Evolutionary conservation across 306 rosid genomes (phyloP), one percentile per base, ranked within the genome.

Genomic region (Castanea sativa): DNA sequence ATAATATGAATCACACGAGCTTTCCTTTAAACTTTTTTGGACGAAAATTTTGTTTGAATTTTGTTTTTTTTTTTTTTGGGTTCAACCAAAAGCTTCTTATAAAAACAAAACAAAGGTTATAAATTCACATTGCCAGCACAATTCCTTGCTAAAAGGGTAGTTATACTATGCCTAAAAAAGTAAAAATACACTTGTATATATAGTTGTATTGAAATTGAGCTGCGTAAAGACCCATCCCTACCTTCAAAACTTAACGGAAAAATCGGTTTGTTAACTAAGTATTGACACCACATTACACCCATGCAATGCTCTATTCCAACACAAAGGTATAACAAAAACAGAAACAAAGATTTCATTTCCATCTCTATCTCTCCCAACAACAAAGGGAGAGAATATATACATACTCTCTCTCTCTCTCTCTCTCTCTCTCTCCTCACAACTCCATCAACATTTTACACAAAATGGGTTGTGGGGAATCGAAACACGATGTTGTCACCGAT

Each of bases 381-480:
- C 73, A 83, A 16, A 75, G 35, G 80, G 35, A 74, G 15, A 56
- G n/a, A 65, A 38, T 25, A 59, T 20, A 59, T 27, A 23, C 14
- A 23, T 23, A 69, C 69, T 6, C 60, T 55, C 55, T 67, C n/a
- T 55, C 72, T 27, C 29, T 29, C 43, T 27, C 29, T 29, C 43
- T 76, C 30, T 33, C 43, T 30, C 27, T 76, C 30, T 33, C 2
- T 30, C 74, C 12, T 20, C 16, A 73, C 71, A 61, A 51, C 64
- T 18, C 12, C 38, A 81, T 72, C 38, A 38, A 33, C 20, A 16
- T 6, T 29, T 16, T 12, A 5, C 25, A 73, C 69, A 53, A 23
- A 25, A 94, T 94, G 97, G 97, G 94, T 58, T 92, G 97, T 61
- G 92, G 94, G 58, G 90, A 94, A 81, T 94, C 97, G 19, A 94